Base-by-base conservation (phyloP, 148 eudicot species). In the Cornus kousa region DNA sequence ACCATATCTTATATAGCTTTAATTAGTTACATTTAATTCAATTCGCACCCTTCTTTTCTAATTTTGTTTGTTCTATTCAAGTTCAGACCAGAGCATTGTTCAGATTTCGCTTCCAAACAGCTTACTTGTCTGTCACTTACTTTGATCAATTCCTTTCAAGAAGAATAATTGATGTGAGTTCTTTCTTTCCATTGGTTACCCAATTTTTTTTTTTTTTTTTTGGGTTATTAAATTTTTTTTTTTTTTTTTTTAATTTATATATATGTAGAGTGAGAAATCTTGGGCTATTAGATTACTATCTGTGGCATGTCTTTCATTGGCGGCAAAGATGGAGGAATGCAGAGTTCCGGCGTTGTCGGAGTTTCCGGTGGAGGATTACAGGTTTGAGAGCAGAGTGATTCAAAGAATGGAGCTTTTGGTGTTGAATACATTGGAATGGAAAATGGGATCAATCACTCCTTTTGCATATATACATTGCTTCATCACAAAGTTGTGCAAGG, bases 321-420 rank as follows among this genome's bases (percentile, higher is more conserved):
- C 93, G 20, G 89, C 91, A 33, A 90, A 88, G 68, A 64, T 90
- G 85, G 90, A 90, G 77, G 94, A 90, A 53, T 59, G 48, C 19
- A 81, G 5, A 1, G 87, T 78, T 20, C 89, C 86, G 12, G 71
- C 67, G 3, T 65, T 87, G 73, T 74, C 85, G 6, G 85, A 80
- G 40, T 82, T 79, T 68, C 78, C 46, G n/a, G 9, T 73, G 65
- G 86, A 82, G 40, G 82, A 81, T 0, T 79, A 72, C 68, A 79
- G 67, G 9, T 90, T 87, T 53, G 85, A 84, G 74, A 40, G 83
- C 43, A 74, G 77, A 72, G 82, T 84, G 55, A 79, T 90, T 50
- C 87, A 77, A 82, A 88, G 87, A 77, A 90, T 90, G 94, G 94
- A 90, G 84, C 80, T 88, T 71, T 46, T 85, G 31, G 88, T 90